These are phyloP conservation scores for Erodium maritimum DNA, from an alignment of 345 rosid genomes.

Conservation along the genomic window DNA sequence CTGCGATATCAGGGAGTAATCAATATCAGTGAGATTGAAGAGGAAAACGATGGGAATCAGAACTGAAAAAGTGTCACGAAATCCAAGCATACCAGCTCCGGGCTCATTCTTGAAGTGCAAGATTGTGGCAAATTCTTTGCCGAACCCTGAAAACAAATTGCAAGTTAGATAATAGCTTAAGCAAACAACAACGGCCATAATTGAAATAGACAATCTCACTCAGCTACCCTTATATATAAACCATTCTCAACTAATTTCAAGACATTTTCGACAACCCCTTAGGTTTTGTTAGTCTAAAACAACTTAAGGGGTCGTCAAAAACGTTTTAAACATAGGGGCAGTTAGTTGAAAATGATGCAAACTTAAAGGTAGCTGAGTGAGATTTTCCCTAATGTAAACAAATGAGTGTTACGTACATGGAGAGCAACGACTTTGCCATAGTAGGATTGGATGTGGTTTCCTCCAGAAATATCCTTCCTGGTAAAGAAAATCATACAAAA, in stretches of 20 bases:
- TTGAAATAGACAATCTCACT: constrained; percentile 3
- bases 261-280: too few relatives aligned
- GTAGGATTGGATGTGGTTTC: constrained; percentile 40
- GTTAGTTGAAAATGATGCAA: too few relatives aligned
- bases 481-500: background rate
- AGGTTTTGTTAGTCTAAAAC: too few relatives aligned
- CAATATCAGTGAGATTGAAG: too few relatives aligned
- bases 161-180: background rate
- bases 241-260: background rate
- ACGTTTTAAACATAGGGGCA: too few relatives aligned
- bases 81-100: constrained; percentile 36
- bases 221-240: background rate
- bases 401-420: constrained; percentile 40
- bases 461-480: constrained; percentile 90
- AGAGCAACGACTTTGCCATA: constrained; percentile 52
- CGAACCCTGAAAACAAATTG: constrained; percentile 40
- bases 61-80: background rate
- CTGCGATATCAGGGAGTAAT: too few relatives aligned
- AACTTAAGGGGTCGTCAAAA: too few relatives aligned
- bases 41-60: too few relatives aligned
- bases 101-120: constrained; percentile 56
- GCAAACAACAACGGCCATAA: too few relatives aligned
- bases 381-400: too few relatives aligned
- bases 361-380: too few relatives aligned
- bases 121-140: constrained; percentile 58